A percentile compares a stretch with the other conserved stretches of the same genome.
Conservation (phyloP, 164 flowering plant genomes). For the Kalanchoe fedtschenkoi region DNA sequence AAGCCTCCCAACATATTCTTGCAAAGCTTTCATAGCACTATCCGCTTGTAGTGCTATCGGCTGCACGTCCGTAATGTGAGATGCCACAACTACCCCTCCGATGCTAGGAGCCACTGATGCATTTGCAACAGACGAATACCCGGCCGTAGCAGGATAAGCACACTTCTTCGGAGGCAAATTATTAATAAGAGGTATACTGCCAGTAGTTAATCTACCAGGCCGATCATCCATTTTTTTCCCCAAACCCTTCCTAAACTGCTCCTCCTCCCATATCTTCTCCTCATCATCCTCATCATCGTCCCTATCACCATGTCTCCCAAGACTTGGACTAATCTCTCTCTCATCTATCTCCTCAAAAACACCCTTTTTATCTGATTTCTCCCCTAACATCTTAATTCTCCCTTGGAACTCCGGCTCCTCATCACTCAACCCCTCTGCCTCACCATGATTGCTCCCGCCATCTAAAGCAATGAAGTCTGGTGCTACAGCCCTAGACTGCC, state of each 20-base stretch:
- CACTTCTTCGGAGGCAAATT: slow-evolving; percentile 21
- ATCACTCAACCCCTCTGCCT: slow-evolving; percentile 67
- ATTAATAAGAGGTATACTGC: slow-evolving; percentile 20
- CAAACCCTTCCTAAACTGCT: slow-evolving; percentile 82
- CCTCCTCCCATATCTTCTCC: slow-evolving; percentile 93
- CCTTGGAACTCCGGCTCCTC: slow-evolving; percentile 81
- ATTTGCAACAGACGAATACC: slow-evolving; percentile 13
- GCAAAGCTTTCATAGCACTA: slow-evolving; percentile 56
- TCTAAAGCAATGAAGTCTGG: slow-evolving; percentile 82
- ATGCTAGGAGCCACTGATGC: slow-evolving; percentile 19
- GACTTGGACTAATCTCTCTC: slow-evolving; percentile 17
- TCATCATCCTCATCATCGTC: slow-evolving; percentile 74
- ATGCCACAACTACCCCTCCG: slow-evolving; percentile 35
- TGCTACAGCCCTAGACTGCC: slow-evolving; percentile 54
- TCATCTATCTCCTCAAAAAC: slow-evolving; percentile 61
- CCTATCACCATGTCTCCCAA: slow-evolving; percentile 16
- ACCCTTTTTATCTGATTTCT: slow-evolving; percentile 40
- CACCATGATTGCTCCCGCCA: slow-evolving; percentile 58
- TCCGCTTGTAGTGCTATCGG: slow-evolving; percentile 71
- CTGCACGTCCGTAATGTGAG: slow-evolving; percentile 38
- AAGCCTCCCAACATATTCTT: slow-evolving; percentile 20
- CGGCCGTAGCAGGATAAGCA: slow-evolving; percentile 18
- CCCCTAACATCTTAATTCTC: slow-evolving; percentile 69
- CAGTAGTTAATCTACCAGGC: slow-evolving; percentile 22
- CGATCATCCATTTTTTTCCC: slow-evolving; percentile 84